Percentiles rank a stretch among this genome's conserved stretches.
phyloP scores from a whole-genome alignment of 73 alveolate genomes.

The Paramecium sonneborni region DNA sequence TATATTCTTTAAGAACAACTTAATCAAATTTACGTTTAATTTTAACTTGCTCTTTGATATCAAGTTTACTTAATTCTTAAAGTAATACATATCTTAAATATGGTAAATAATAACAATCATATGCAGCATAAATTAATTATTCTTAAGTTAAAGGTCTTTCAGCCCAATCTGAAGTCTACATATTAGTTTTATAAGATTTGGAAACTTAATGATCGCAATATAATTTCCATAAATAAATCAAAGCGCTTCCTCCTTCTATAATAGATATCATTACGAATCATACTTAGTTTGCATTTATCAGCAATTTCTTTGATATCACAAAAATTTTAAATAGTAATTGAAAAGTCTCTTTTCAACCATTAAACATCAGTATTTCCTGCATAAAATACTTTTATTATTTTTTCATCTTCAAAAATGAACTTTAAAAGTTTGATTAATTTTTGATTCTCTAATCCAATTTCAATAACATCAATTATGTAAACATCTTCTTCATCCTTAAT shows the following conservation, averaged over 20 bases:
- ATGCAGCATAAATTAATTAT: slow-evolving; percentile 63
- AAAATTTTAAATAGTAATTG: neutral
- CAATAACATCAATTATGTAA: slow-evolving; percentile 56
- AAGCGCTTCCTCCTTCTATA: slow-evolving; percentile 52
- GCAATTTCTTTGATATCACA: slow-evolving; percentile 64
- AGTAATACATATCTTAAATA: slow-evolving; percentile 54
- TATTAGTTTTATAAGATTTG: slow-evolving; percentile 28
- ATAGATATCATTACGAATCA: neutral
- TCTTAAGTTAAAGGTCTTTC: slow-evolving; percentile 66
- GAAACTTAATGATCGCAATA: slow-evolving; percentile 56
- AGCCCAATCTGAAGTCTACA: slow-evolving; percentile 65
- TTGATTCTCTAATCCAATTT: neutral
- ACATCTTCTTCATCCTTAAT: slow-evolving; percentile 38
- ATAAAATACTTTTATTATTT: slow-evolving; percentile 50
- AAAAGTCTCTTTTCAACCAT: slow-evolving; percentile 66
- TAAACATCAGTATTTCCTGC: slow-evolving; percentile 54
- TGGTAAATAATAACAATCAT: slow-evolving; percentile 56
- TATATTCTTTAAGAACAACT: slow-evolving; percentile 33
- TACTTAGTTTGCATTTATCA: slow-evolving; percentile 9
- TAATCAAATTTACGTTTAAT: neutral
- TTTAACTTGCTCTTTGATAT: neutral
- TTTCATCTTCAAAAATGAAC: slow-evolving; percentile 1
- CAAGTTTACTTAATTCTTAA: neutral
- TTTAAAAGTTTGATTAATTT: neutral
- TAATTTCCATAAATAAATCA: slow-evolving; percentile 6